Base-by-base conservation (phyloP, 176 grass and related monocot genomes). In the Canna indica region DNA sequence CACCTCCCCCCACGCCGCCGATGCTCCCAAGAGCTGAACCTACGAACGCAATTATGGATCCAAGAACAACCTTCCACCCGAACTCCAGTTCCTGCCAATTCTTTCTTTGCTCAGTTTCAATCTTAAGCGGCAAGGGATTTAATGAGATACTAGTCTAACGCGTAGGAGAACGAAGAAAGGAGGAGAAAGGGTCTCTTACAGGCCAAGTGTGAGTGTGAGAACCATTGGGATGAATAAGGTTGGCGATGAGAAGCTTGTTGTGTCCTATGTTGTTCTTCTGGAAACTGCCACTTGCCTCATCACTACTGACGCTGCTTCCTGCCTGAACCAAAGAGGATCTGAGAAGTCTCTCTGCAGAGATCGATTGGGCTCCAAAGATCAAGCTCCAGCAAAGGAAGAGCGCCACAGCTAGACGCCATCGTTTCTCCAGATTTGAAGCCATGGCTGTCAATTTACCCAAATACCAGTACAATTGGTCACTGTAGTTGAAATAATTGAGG, bases 1-100 rank as follows among this genome's bases (percentile, higher is more conserved):
- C 69, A 27, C 69, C 69, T 22, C 69, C 69, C 2, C 69, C 69
- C 16, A 71, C 69, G 13, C 69, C 69, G 3, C 69, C 69, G 42
- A 71, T 28, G 47, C 69, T 71, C 38, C 69, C 69, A 13, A 71
- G 47, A 35, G 69, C 69, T 0, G 69, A 31, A 6, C 69, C 69
- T 5, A 20, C 17, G 15, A 71, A 71, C 16, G 46, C 69, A 53
- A 71, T 71, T 12, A n/a, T 10, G 30, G 69, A 71, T 35, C 69
- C 69, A 11, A 71, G 30, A 27, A 54, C 47, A 35, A 71, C 47
- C 47, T 20, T 13, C 69, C 69, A 71, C 63, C 63, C 63, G 35
- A 66, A 34, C 63, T 36, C 63, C 63, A 66, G 63, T 16, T 66
- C 63, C 63, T 66, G 47, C 67, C 39, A 69, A 47, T 16, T 47